Percentiles rank a stretch among this genome's conserved stretches.
These are phyloP conservation scores for Truncatella angustata DNA, from an alignment of 2,329 filamentous ascomycete genomes.

Conservation along the genomic window DNA sequence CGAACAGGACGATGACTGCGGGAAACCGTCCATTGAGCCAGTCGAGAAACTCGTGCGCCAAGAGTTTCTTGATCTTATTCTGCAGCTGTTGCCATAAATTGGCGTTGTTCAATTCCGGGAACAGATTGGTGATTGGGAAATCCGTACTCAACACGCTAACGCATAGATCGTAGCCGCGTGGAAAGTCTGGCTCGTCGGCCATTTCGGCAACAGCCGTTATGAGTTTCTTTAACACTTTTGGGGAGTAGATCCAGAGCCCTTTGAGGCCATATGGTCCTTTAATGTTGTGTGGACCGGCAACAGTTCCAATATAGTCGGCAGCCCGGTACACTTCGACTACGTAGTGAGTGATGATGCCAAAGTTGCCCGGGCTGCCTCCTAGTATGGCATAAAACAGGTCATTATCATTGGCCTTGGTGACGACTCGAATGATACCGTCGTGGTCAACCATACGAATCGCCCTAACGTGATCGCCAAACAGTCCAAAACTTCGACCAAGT, in stretches of 20 bases:
- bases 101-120: background rate
- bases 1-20: constrained; percentile 43
- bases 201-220: background rate
- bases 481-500: constrained; percentile 46
- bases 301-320: background rate
- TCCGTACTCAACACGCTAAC: background rate
- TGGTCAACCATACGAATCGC: constrained; percentile 46
- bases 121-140: background rate
- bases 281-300: background rate
- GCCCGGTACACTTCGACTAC: constrained; percentile 38
- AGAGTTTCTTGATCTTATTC: background rate
- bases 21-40: constrained; percentile 32
- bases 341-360: constrained; percentile 54
- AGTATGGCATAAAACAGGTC: constrained; percentile 60
- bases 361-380: constrained; percentile 57
- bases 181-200: background rate
- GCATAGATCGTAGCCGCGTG: background rate
- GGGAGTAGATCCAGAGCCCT: background rate
- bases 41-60: background rate
- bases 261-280: background rate
- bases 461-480: constrained; percentile 53
- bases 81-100: background rate
- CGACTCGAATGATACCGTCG: constrained; percentile 41
- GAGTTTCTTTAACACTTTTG: background rate
- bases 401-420: constrained; percentile 45